A percentile compares a stretch with the other conserved stretches of the same genome.
These are phyloP conservation scores for Logfia minima DNA, from an alignment of 129 eudicot species.

Conservation along the genomic window DNA sequence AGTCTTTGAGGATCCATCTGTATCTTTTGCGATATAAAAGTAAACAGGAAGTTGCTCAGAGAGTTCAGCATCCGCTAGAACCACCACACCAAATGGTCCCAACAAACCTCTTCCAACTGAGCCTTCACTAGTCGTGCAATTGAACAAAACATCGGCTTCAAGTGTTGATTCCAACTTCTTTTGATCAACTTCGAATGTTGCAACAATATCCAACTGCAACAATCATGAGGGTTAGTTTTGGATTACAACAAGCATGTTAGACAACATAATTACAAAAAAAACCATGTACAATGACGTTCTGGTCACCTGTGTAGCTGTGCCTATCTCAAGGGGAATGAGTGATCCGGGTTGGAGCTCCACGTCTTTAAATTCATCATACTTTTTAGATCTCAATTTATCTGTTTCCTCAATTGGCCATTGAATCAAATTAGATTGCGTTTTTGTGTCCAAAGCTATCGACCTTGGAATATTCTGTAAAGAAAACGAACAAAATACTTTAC, in stretches of 20 bases:
- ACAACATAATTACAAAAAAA: background rate
- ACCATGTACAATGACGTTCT: too few relatives aligned
- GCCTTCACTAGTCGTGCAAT: conserved; percentile 66
- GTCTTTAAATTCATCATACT: conserved; percentile 36
- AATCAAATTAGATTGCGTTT: conserved; percentile 68
- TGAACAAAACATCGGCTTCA: conserved; percentile 56
- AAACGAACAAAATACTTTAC: background rate
- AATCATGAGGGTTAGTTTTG: background rate
- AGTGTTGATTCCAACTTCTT: conserved; percentile 44
- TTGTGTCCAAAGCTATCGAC: conserved; percentile 54
- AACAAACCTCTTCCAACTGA: conserved; percentile 57
- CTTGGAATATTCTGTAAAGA: conserved; percentile 71
- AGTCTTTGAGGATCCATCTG: conserved; percentile 56
- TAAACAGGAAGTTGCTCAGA: conserved; percentile 76
- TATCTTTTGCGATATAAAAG: conserved; percentile 68
- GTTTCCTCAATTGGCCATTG: conserved; percentile 93
- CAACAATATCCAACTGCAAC: conserved; percentile 74
- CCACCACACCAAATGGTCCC: conserved; percentile 88
- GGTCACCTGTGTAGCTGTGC: conserved; percentile 70
- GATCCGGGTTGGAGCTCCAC: conserved; percentile 79
- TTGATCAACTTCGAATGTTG: conserved; percentile 60
- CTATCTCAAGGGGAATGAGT: conserved; percentile 49
- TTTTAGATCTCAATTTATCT: conserved; percentile 52
- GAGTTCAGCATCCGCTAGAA: conserved; percentile 64
- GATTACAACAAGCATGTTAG: background rate